Evolutionary conservation across 306 rosid genomes (phyloP), one percentile per base, ranked within the genome.

Genomic region (Fagus crenata): DNA sequence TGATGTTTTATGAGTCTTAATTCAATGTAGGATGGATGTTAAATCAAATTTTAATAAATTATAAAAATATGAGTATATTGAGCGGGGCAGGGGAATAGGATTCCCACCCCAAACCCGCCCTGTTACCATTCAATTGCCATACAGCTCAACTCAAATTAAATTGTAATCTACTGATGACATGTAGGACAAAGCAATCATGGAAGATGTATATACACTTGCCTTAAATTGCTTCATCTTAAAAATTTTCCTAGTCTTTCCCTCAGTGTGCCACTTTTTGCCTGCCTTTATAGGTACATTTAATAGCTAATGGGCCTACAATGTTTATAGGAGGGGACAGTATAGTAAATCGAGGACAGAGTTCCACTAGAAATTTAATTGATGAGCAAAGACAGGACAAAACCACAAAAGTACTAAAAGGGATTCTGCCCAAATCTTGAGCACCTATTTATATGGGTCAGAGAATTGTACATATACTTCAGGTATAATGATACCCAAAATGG

Each of bases 81-180:
- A 22, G 28, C 28, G 28, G 28, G 28, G 28, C 28, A 22, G 28
- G 28, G 28, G 28, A 22, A 22, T 22, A 22, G 28, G 28, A 22
- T 22, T 22, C 28, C 28, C 28, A 22, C 28, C 28, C 0, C 28
- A 22, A 22, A 22, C 28, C 28, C 28, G 28, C 28, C 28, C 28
- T 22, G 28, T 22, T 22, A 22, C 28, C 28, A 22, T 22, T 22
- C 28, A 43, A 14, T 31, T 75, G 35, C 65, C 41, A 4, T 69
- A 49, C 42, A 35, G 11, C 22, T 40, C 11, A n/a, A 3, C 72
- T 28, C 55, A 67, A 77, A 42, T 39, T 32, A 77, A 55, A 74
- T 7, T 54, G 60, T 2, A 39, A 15, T 65, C 49, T 37, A 49
- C 31, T 39, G 17, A 17, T 7, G 13, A 39, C 13, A 33, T 14